Base-by-base conservation (phyloP, 1,139 yeast genomes). In the Lodderomyces metapsilosis region DNA sequence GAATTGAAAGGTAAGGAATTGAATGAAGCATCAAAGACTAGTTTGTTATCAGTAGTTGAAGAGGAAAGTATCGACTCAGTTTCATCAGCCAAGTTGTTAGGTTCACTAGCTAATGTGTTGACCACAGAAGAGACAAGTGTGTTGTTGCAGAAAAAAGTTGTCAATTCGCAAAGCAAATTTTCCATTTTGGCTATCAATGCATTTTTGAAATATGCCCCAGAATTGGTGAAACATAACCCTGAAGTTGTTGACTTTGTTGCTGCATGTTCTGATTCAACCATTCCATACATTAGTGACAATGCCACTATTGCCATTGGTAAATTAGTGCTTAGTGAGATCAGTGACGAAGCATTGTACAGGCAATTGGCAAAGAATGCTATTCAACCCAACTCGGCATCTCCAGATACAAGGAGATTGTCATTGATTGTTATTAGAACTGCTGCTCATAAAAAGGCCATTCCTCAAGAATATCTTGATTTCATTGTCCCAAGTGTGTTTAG, bases 301-400 rank as follows among this genome's bases (percentile, higher is more conserved):
- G 84, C 91, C n/a, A 73, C 85, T 3, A 63, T 84, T 43, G 98
- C 96, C 2, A 74, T 85, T 41, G 97, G 96, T 47, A 91, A 91
- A 63, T 51, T 85, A n/a, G 64, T 88, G 44, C 67, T 89, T 40
- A 64, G 79, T 35, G 65, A 54, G 2, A 43, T 76, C n/a, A 66
- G 68, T 11, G 66, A 67, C 9, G 53, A 54, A 13, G 45, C 47
- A 18, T 58, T 85, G 41, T 60, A 79, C 9, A 55, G 57, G 1
- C 81, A 80, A 47, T 61, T 91, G 34, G 72, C 84, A 10, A 56
- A 58, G 8, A 61, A 71, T 22, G 72, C 80, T 53, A 58, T 73
- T 20, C 61, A 69, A 37, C 88, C 92, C 5, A 67, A 54, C 2
- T 76, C 86, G 13, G 76, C 69, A 45, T 84, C 96, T 0, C 62